A percentile compares a stretch with the other conserved stretches of the same genome.
These are phyloP conservation scores for Ophiostoma novo-ulmi DNA, from an alignment of 2,329 filamentous ascomycete species.

Conservation along the genomic window DNA sequence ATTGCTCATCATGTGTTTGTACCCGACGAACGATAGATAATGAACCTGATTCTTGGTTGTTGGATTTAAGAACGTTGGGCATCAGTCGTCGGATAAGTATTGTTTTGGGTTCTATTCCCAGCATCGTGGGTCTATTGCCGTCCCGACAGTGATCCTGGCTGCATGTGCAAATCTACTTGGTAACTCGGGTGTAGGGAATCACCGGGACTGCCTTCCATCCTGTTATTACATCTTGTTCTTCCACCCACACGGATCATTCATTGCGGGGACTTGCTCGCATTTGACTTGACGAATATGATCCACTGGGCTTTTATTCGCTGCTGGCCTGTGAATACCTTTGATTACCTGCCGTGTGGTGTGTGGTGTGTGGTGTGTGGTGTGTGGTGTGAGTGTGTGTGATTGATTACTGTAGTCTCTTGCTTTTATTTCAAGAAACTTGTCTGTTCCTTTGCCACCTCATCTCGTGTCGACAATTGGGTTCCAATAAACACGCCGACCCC, in stretches of 20 bases:
- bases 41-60: too few species aligned
- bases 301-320: neutral
- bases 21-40: too few species aligned
- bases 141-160: neutral
- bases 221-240: neutral
- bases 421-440: neutral
- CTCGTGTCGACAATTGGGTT: neutral
- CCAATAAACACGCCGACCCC: neutral
- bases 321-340: neutral
- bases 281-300: neutral
- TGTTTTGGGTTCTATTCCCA: neutral
- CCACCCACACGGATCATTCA: neutral
- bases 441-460: neutral
- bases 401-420: neutral
- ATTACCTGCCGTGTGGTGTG: neutral
- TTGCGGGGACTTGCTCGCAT: neutral
- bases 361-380: neutral
- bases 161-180: neutral
- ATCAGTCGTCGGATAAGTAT: neutral
- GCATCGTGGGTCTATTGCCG: conserved; percentile 6
- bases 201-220: too few species aligned
- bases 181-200: neutral
- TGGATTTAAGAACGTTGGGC: neutral
- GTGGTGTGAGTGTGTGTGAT: neutral
- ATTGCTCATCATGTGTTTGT: neutral